A percentile compares a stretch with the other conserved stretches of the same genome.
Conservation (phyloP, 1,284 basidiomycete species). For the Puccinia novopanici region DNA sequence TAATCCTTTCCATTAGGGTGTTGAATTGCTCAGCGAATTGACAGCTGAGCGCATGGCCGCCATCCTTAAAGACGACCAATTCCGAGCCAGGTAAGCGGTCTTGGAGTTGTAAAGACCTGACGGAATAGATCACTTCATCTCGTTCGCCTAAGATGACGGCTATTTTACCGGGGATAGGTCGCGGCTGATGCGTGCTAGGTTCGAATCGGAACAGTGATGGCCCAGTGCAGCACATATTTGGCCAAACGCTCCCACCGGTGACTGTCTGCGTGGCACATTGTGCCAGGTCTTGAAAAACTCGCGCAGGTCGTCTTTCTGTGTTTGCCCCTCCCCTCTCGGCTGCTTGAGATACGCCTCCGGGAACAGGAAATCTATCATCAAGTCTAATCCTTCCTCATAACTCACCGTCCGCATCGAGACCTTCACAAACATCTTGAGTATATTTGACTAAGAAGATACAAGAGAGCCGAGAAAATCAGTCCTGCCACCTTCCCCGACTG, state of each 20-base stretch:
- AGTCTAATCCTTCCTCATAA: conserved; percentile 13
- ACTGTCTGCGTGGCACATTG: conserved; percentile 17
- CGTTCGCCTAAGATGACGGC: conserved; percentile 26
- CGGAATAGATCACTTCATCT: conserved; percentile 29
- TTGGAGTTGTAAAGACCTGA: conserved; percentile 16
- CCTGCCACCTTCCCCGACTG: neutral
- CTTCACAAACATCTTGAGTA: conserved; percentile 26
- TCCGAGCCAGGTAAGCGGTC: conserved; percentile 28
- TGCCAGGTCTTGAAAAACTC: conserved; percentile 10
- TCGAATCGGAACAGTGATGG: conserved; percentile 21
- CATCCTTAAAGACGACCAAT: conserved; percentile 40
- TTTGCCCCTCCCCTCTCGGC: neutral
- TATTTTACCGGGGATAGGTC: conserved; percentile 29
- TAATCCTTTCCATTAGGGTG: conserved; percentile 36
- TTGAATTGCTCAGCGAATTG: conserved; percentile 27
- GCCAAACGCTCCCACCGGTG: neutral
- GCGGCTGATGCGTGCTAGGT: neutral
- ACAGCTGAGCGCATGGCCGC: conserved; percentile 35
- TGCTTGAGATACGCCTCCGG: neutral
- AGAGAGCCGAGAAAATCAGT: neutral
- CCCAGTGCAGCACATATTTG: conserved; percentile 26
- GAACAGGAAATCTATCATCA: conserved; percentile 16
- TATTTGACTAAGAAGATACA: neutral
- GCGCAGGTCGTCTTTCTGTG: neutral
- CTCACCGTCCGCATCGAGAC: neutral